Evolutionary conservation across 176 grass and related monocot genomes (phyloP).

Genomic region (Oryza glumipatula): DNA sequence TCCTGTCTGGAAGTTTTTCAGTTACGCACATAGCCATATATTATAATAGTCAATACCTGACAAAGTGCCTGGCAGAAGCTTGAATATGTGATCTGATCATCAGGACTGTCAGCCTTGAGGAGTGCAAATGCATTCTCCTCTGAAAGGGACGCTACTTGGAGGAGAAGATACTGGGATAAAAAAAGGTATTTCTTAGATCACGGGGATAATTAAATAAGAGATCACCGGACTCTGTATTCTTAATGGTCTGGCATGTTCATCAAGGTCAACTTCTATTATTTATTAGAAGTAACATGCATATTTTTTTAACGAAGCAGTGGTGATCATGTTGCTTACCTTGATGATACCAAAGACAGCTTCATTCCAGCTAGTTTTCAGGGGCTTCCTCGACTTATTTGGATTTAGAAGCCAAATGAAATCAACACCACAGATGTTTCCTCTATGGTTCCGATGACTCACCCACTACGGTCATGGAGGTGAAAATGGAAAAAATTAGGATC

Average conservation of each 20-base stretch:
- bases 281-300: constrained; percentile 36
- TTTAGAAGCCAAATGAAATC: constrained; percentile 99
- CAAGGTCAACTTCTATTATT: constrained; percentile 44
- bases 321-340: constrained; percentile 64
- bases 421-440: constrained; percentile 91
- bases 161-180: constrained; percentile 68
- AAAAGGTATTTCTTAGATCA: constrained; percentile 20
- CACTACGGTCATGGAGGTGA: constrained; percentile 54
- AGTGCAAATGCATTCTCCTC: constrained; percentile 90
- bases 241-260: constrained; percentile 24
- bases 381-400: constrained; percentile 74
- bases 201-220: constrained; percentile 17
- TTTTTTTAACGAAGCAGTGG: constrained; percentile 27
- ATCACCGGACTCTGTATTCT: constrained; percentile 10
- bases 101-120: constrained; percentile 70
- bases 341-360: constrained; percentile 91
- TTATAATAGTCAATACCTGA: constrained; percentile 53
- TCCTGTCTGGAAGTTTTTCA: not conserved
- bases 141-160: constrained; percentile 62
- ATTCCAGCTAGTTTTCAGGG: constrained; percentile 93
- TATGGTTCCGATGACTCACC: constrained; percentile 96
- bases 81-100: constrained; percentile 77
- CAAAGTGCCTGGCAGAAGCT: constrained; percentile 76
- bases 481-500: constrained; percentile 23
- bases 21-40: not conserved